Evolutionary conservation across 805 yeast species (phyloP).

Genomic region (Starmera amethionina): DNA sequence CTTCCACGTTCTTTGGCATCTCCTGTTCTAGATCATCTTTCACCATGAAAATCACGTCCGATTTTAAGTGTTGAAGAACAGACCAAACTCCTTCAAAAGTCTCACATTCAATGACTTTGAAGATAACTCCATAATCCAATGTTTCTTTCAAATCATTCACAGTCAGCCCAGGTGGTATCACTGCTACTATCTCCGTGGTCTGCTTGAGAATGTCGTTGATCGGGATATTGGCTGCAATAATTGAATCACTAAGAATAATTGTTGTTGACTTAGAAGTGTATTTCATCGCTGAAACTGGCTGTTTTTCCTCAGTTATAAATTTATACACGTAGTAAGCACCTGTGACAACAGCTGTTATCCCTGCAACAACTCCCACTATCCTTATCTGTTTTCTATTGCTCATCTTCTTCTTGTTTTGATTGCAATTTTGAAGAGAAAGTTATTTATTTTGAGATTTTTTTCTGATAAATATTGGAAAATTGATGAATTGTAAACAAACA

Average conservation of each 20-base stretch:
- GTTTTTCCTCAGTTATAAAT: slow-evolving; percentile 1
- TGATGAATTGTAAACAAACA: neutral
- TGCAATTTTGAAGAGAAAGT: neutral
- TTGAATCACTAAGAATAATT: slow-evolving; percentile 17
- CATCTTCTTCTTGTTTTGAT: too few species aligned
- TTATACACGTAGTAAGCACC: slow-evolving; percentile 8
- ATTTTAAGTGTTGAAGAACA: slow-evolving; percentile 40
- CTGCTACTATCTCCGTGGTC: slow-evolving; percentile 22
- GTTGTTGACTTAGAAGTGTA: slow-evolving; percentile 16
- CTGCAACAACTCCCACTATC: too few species aligned
- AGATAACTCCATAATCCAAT: slow-evolving; percentile 13
- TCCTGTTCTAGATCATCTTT: slow-evolving; percentile 16
- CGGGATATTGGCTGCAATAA: slow-evolving; percentile 16
- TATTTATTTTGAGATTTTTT: too few species aligned
- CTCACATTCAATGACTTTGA: slow-evolving; percentile 35
- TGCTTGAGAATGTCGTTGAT: slow-evolving; percentile 14
- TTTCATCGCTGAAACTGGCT: neutral
- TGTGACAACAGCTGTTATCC: too few species aligned
- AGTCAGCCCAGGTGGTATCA: slow-evolving; percentile 23
- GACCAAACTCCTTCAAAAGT: slow-evolving; percentile 42
- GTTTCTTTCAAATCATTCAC: slow-evolving; percentile 9
- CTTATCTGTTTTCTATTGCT: too few species aligned
- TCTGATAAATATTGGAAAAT: too few species aligned
- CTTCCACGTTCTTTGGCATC: slow-evolving; percentile 22
- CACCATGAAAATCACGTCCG: slow-evolving; percentile 23